Evolutionary conservation across 768 basidiomycete species (phyloP), one percentile per base, ranked within the genome.

Genomic region (Boletellus ananas): DNA sequence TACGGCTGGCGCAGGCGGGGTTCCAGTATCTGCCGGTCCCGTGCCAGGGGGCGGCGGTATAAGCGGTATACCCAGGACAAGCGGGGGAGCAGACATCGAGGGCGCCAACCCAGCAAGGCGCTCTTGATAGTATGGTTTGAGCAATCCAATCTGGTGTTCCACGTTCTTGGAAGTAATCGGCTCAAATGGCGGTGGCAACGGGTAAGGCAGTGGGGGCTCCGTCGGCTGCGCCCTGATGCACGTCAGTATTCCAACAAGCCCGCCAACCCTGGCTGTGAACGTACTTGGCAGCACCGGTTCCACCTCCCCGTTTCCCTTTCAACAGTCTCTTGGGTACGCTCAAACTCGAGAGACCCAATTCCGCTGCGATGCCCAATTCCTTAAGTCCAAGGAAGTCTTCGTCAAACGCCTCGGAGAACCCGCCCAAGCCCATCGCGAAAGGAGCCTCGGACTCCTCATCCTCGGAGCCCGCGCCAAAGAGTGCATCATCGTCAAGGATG

Each of bases 301-400:
- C 68, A 57, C 58, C 60, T 38, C 78, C 70, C 42, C 61, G 79
- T 70, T 84, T 85, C 51, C 81, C 77, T 62, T 79, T 81, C 65
- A 94, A 78, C 29, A 97, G 68, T 53, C 74, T 79, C 69, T 84
- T 85, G 10, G 94, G 94, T 33, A 95, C 79, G 16, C 76, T 79
- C 46, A 97, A 77, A 56, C 79, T 85, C 14, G 85, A 79, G 52
- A 95, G 72, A 13, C 90, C 90, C 43, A 88, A 76, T 61, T 96
- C 94, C 37, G 79, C 79, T 18, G 91, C 93, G 44, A 96, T 90
- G 27, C 94, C 94, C 38, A 93, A 72, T 61, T 89, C 92, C 43
- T 82, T 79, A 23, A 97, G 75, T 11, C 94, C 94, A 12, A 97
- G 79, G 70, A 94, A 95, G 66, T 98, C 94, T 59, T 94, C 93